Evolutionary conservation across 768 basidiomycete species (phyloP).

Genomic region (Boletus reticuloceps): DNA sequence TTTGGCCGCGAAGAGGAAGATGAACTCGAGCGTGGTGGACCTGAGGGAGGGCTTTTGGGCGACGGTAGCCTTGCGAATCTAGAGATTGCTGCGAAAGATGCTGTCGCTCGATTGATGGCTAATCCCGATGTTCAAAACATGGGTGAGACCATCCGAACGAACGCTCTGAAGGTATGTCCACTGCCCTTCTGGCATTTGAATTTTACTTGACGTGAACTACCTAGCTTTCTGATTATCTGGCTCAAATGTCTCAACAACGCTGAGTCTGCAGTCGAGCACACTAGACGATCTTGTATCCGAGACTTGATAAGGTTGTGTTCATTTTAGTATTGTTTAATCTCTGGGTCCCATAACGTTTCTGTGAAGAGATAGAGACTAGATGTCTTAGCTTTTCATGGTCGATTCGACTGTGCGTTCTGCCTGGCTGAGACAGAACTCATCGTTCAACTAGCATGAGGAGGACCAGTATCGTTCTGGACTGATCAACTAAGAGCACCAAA

Average conservation of each 20-base stretch:
- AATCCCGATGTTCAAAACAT: slow-evolving; percentile 89
- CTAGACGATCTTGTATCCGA: not conserved
- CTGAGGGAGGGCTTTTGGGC: slow-evolving; percentile 55
- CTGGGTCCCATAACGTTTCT: slow-evolving; percentile 6
- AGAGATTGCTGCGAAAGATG: slow-evolving; percentile 71
- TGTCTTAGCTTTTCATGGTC: not conserved
- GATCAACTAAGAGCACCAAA: no score
- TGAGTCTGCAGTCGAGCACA: slow-evolving; percentile 14
- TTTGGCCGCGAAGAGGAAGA: slow-evolving; percentile 91
- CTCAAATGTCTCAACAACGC: slow-evolving; percentile 58
- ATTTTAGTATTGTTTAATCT: slow-evolving; percentile 12
- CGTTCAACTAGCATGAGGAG: no score
- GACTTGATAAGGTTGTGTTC: slow-evolving; percentile 1
- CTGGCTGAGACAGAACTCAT: no score
- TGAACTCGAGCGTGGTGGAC: slow-evolving; percentile 35
- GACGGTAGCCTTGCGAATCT: slow-evolving; percentile 52
- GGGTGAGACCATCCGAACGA: slow-evolving; percentile 72
- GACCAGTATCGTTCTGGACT: no score
- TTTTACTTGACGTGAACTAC: not conserved
- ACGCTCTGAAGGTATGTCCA: slow-evolving; percentile 73
- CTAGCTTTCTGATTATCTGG: slow-evolving; percentile 65
- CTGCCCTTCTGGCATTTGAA: not conserved
- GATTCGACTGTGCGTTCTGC: not conserved
- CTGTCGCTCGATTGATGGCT: slow-evolving; percentile 66
- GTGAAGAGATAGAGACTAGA: slow-evolving; percentile 1